Evolutionary conservation across 83 land plant genomes (phyloP).

Genomic region (Diphasiastrum complanatum): DNA sequence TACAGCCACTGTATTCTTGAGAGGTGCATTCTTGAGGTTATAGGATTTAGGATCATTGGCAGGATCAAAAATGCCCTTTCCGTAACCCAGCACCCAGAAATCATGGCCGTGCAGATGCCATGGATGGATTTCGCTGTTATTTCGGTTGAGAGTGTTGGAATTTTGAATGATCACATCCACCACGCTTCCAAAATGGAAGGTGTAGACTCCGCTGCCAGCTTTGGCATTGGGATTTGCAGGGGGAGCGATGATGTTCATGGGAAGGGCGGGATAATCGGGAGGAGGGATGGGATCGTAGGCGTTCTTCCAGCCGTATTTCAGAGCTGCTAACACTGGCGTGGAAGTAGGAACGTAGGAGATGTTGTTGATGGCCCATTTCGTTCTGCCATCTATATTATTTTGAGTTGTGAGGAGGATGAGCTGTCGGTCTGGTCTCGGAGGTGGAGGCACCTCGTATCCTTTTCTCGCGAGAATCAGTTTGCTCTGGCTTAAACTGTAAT

Average conservation of each 20-base stretch:
- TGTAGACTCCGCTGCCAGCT: conserved; percentile 42
- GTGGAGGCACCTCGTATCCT: conserved; percentile 34
- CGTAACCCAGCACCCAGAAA: conserved; percentile 87
- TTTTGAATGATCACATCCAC: conserved; percentile 86
- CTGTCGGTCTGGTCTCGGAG: conserved; percentile 24
- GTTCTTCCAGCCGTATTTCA: conserved; percentile 30
- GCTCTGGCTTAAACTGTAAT: conserved; percentile 37
- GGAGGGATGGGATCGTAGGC: conserved; percentile 34
- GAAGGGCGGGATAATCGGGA: conserved; percentile 36
- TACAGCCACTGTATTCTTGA: conserved; percentile 68
- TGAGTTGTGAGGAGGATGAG: conserved; percentile 63
- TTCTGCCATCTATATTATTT: conserved; percentile 38
- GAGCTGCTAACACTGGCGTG: conserved; percentile 56
- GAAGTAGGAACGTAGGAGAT: conserved; percentile 49
- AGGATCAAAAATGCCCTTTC: conserved; percentile 49
- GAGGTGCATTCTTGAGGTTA: conserved; percentile 57
- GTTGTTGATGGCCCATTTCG: conserved; percentile 61
- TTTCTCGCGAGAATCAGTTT: conserved; percentile 28
- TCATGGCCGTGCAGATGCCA: conserved; percentile 97
- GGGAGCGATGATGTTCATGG: conserved; percentile 29
- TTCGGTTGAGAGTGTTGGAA: conserved; percentile 43
- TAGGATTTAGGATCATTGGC: conserved; percentile 26
- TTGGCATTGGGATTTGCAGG: conserved; percentile 48
- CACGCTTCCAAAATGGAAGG: conserved; percentile 40
- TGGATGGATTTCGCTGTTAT: conserved; percentile 84